phyloP scores from a whole-genome alignment of 2,329 filamentous ascomycete species.

The Fusarium chaquense region DNA sequence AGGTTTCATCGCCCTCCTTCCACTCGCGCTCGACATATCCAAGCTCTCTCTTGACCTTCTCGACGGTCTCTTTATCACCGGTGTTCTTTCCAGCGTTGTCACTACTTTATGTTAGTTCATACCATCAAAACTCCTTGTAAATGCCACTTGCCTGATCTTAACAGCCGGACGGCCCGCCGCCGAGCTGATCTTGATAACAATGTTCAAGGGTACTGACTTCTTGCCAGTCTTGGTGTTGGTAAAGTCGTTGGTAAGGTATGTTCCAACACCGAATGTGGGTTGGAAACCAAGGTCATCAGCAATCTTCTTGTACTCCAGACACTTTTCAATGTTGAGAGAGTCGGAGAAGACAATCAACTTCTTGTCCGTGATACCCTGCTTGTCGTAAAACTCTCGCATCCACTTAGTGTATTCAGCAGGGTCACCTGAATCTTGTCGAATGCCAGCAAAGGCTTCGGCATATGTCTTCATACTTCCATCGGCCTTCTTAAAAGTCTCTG shows the following conservation, averaged over 20 bases:
- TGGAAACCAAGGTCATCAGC: conserved; percentile 85
- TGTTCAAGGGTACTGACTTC: conserved; percentile 93
- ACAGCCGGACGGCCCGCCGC: conserved; percentile 84
- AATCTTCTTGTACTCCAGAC: conserved; percentile 87
- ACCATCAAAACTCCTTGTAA: fast-evolving
- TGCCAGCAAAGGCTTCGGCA: conserved; percentile 83
- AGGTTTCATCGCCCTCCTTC: conserved; percentile 85
- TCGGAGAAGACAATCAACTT: conserved; percentile 97
- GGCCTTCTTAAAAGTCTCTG: conserved; percentile 57
- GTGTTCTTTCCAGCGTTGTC: conserved; percentile 96
- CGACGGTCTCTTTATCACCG: conserved; percentile 82
- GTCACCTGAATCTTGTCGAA: conserved; percentile 92
- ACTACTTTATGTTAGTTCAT: conserved; percentile 51
- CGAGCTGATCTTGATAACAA: conserved; percentile 95
- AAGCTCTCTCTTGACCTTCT: conserved; percentile 84
- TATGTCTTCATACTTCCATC: conserved; percentile 70
- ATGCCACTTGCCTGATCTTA: conserved; percentile 75
- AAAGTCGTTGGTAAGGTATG: conserved; percentile 96
- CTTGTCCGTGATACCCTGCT: conserved; percentile 78
- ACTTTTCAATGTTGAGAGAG: conserved; percentile 90
- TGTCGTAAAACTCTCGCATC: conserved; percentile 85
- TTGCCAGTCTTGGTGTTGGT: conserved; percentile 75
- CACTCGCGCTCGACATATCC: conserved; percentile 89
- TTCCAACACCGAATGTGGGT: conserved; percentile 93
- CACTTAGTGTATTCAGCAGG: conserved; percentile 81